Evolutionary conservation across 2,329 filamentous ascomycete species (phyloP), one percentile per base, ranked within the genome.

Genomic region (Fusarium pseudocircinatum): DNA sequence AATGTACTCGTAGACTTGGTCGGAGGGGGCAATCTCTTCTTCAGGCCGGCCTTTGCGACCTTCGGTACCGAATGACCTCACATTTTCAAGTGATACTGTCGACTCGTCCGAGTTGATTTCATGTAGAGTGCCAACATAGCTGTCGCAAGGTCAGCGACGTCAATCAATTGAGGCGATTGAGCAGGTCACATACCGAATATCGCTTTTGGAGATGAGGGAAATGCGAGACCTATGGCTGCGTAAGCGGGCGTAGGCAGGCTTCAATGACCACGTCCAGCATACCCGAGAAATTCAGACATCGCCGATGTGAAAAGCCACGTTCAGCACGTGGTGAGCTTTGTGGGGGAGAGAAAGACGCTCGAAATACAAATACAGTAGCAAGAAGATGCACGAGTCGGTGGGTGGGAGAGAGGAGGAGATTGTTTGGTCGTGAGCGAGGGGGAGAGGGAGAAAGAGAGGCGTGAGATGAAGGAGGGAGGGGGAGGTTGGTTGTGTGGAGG

Each of bases 61-160:
- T 85, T 99, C 96, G 36, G 96, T 98, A 77, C 96, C 96, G 81
- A 92, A 97, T 7, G 96, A 98, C 73, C 92, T 90, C 82, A 99
- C 96, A 89, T 97, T 96, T 82, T 99, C 95, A 74, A 99, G 91
- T 46, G 96, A 97, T 79, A 99, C 97, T 74, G 96, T 98, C 52
- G 96, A 97, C 78, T 94, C 93, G 83, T 97, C 95, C 71, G 96
- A 97, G 84, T 98, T 98, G 89, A 99, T 99, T 83, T 98, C 94
- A 85, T 98, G 95, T 59, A 99, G 91, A 61, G 93, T 96, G 77
- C 96, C 96, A 80, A 97, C 94, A 86, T 98, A 98, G 84, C 95
- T 98, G 80, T 67, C 69, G 62, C 66, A 63, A 70, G 58, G 82
- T 85, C 73, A 85, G 83, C 75, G 73, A 73, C 47, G 39, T 15